These are phyloP conservation scores for Coccomyxa subellipsoidea DNA, from an alignment of 163 green algal genomes.

Conservation along the genomic window DNA sequence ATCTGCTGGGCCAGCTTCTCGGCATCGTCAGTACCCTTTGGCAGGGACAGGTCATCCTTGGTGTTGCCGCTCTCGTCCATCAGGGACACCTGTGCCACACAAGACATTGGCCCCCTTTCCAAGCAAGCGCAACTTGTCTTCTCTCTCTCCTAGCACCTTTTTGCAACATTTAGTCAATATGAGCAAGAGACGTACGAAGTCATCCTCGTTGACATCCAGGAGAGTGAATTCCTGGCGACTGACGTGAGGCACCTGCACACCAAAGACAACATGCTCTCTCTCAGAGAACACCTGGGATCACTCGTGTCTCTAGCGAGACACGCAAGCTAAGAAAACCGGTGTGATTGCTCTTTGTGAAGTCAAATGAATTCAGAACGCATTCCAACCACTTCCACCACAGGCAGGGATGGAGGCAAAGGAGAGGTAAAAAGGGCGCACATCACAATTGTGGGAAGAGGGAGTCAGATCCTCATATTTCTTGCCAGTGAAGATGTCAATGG, in stretches of 20 bases:
- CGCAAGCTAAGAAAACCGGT: no score
- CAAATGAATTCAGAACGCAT: no score
- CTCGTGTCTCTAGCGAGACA: no score
- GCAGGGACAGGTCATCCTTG: constrained; percentile 94
- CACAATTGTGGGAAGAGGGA: constrained; percentile 97
- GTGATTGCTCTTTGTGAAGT: no score
- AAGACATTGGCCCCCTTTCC: no score
- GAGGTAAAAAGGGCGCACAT: constrained; percentile 50
- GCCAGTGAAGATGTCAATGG: constrained; percentile 96
- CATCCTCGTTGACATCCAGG: constrained; percentile 96
- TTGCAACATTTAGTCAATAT: no score
- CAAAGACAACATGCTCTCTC: no score
- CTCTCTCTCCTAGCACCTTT: no score
- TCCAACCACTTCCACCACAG: no score
- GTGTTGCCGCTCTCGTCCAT: constrained; percentile 89
- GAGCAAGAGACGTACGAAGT: constrained; percentile 43
- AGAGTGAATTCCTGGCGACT: constrained; percentile 91
- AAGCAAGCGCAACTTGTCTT: no score
- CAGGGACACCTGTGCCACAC: constrained; percentile 75
- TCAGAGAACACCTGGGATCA: no score
- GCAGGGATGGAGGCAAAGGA: background rate
- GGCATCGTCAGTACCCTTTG: constrained; percentile 83
- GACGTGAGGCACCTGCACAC: constrained; percentile 85
- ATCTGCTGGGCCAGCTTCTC: constrained; percentile 88
- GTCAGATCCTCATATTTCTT: constrained; percentile 99